Evolutionary conservation across 805 yeast species (phyloP).

Genomic region (Wickerhamiella occidentalis): DNA sequence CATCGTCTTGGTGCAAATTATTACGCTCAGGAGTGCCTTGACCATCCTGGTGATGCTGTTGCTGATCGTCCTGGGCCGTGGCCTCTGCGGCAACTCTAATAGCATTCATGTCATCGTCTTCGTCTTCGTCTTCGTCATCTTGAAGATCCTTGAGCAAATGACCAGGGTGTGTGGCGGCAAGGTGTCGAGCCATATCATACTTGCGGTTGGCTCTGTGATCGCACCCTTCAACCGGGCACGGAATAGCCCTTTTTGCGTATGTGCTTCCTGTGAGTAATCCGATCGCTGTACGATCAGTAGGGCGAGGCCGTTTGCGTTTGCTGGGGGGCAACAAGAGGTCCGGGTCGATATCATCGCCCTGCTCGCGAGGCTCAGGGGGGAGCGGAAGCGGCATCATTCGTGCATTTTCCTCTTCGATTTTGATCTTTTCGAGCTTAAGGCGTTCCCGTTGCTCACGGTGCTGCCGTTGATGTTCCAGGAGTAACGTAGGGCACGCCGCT

Average conservation of each 20-base stretch:
- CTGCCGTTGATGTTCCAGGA: neutral
- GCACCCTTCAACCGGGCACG: conserved; percentile 27
- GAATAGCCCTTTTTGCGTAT: conserved; percentile 25
- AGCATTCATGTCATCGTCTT: neutral
- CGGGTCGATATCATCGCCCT: conserved; percentile 8
- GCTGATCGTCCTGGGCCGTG: neutral
- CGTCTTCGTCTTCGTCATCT: neutral
- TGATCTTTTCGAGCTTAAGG: neutral
- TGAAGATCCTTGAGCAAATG: neutral
- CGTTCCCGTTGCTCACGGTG: neutral
- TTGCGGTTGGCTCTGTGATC: conserved; percentile 27
- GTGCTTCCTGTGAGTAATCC: conserved; percentile 29
- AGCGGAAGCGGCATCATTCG: conserved; percentile 30
- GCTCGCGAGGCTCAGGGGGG: conserved; percentile 2
- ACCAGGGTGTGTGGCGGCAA: conserved; percentile 13
- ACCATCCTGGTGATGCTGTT: neutral
- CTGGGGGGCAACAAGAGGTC: conserved; percentile 8
- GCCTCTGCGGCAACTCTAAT: neutral
- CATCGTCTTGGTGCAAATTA: neutral
- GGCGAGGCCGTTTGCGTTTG: conserved; percentile 14
- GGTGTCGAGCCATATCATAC: conserved; percentile 32
- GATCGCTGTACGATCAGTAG: conserved; percentile 15
- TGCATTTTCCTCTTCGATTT: neutral
- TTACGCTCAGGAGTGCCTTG: neutral
- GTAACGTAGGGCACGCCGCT: conserved; percentile 37